Base-by-base conservation (phyloP, 306 rosid species). In the Vigna mungo region DNA sequence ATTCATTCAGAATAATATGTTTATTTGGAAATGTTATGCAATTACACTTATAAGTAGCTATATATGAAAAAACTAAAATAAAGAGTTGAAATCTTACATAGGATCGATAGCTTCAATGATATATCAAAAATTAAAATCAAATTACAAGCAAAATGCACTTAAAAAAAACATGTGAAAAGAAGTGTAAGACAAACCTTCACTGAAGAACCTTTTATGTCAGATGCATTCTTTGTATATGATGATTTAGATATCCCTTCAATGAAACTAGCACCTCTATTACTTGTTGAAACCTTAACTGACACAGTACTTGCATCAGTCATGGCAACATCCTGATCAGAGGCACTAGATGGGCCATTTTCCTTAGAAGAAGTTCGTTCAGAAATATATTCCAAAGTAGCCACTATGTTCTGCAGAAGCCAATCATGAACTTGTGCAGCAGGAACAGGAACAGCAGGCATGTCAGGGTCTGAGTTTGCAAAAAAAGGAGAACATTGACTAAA, bases 401-500 rank as follows among this genome's bases (percentile, higher is more conserved):
- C 77, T 55, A 96, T 89, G 78, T 90, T 91, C 84, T 89, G 88
- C 80, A 88, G 72, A 87, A 96, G 76, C 99, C 99, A 96, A 71
- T 92, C 97, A 74, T 85, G 96, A 85, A 91, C 90, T 86, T 92
- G 99, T 13, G 89, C 81, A 15, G 93, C 97, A 49, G 97, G 89
- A 85, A 89, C 96, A 27, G 97, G 97, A 85, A 85, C 98, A 3
- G 96, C 99, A 48, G 99, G 99, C 99, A 96, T 96, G 79, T 89
- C 98, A 27, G 99, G 98, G 88, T 96, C 99, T 2, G 98, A 96
- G 78, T 96, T 96, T 5, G 99, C 98, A 75, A 92, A 96, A 87
- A 96, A 96, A 0, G 96, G 99, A 85, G 99, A 92, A 51, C 66
- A 77, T 72, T 96, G 99, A 82, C 96, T 86, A 86, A 96, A 82